Conservation (phyloP, 1,139 yeast species). For the Magnusiomyces starmeri region DNA sequence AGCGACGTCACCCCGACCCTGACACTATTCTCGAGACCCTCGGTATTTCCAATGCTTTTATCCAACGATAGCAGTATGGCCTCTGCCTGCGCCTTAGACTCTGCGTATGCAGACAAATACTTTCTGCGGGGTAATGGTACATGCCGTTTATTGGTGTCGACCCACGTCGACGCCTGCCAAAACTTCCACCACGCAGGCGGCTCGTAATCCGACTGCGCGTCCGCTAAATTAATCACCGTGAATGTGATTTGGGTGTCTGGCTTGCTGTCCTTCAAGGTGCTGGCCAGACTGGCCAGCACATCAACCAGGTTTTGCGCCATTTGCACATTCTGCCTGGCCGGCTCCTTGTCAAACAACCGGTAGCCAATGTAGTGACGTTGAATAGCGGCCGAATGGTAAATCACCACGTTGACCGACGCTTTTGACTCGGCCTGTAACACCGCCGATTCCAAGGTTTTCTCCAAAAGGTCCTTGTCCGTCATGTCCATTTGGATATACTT, state of each 20-base stretch:
- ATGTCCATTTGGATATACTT: constrained; percentile 19
- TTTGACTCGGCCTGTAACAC: neutral
- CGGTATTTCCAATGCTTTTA: neutral
- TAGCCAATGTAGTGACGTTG: constrained; percentile 11
- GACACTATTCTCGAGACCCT: neutral
- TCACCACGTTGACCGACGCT: constrained; percentile 10
- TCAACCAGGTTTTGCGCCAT: constrained; percentile 17
- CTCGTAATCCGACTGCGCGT: constrained; percentile 18
- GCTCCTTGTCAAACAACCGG: neutral
- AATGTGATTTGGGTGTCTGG: neutral
- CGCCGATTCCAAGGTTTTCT: constrained; percentile 9
- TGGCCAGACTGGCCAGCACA: constrained; percentile 8
- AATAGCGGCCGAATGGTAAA: constrained; percentile 21
- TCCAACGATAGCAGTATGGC: constrained; percentile 11
- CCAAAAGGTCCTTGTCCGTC: constrained; percentile 16
- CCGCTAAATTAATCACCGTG: constrained; percentile 22
- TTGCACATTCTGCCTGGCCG: constrained; percentile 11
- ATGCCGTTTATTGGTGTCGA: constrained; percentile 6
- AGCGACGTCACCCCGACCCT: constrained; percentile 1
- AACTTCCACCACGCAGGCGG: constrained; percentile 20
- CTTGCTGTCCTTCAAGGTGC: constrained; percentile 1
- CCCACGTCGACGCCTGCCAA: constrained; percentile 17
- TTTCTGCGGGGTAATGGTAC: constrained; percentile 5
- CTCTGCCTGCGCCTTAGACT: constrained; percentile 21
- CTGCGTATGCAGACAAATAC: constrained; percentile 25